Evolutionary conservation across 2,329 filamentous ascomycete genomes (phyloP).

Genomic region (Xylaria multiplex): DNA sequence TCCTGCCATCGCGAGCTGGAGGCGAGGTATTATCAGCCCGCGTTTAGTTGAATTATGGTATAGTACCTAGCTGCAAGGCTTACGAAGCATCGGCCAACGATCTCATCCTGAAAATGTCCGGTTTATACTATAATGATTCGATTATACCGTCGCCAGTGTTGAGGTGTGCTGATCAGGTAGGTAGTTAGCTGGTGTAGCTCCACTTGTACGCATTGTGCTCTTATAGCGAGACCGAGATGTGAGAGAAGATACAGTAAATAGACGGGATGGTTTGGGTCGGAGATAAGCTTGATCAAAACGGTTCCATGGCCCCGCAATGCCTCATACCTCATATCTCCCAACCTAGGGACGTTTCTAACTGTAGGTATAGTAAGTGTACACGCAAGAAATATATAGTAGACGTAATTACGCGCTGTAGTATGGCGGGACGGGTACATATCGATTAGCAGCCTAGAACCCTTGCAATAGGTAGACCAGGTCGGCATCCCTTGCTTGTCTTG

Average conservation of each 20-base stretch:
- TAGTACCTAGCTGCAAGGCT: constrained; percentile 30
- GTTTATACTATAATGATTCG: not conserved
- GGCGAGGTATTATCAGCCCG: constrained; percentile 15
- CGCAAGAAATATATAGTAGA: not conserved
- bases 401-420: not conserved
- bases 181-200: constrained; percentile 8
- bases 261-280: not conserved
- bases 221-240: too few species aligned
- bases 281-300: constrained; percentile 9
- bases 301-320: constrained; percentile 17
- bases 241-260: too few species aligned
- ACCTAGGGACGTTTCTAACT: too few species aligned
- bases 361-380: not conserved
- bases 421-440: not conserved
- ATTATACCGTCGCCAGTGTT: constrained; percentile 10
- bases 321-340: not conserved
- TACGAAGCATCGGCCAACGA: constrained; percentile 48
- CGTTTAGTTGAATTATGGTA: not conserved
- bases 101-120: constrained; percentile 45
- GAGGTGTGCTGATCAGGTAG: not conserved
- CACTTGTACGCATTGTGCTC: too few species aligned
- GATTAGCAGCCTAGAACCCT: not conserved
- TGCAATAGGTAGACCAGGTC: not conserved
- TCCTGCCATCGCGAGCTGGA: constrained; percentile 73
- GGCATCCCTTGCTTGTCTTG: too few species aligned